A percentile compares a stretch with the other conserved stretches of the same genome.
Conservation (phyloP, 2,329 filamentous ascomycete species). For the Ascosphaera acerosa region DNA sequence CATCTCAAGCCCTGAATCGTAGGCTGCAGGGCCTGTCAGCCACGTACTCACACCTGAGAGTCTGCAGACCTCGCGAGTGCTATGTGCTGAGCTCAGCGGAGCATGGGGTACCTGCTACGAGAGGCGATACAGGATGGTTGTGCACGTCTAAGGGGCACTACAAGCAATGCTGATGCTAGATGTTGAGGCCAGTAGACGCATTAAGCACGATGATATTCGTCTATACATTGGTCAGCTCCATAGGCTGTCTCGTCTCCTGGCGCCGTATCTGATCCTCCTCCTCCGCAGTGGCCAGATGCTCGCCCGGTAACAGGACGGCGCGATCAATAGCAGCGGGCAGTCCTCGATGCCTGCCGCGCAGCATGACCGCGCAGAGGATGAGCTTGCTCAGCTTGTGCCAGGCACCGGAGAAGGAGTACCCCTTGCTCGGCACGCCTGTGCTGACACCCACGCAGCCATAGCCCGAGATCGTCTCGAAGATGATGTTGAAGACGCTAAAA, state of each 20-base stretch:
- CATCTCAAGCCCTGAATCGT: too few relatives aligned
- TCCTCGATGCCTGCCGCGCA: conserved; percentile 29
- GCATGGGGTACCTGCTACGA: too few relatives aligned
- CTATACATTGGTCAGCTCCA: too few relatives aligned
- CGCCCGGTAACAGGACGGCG: conserved; percentile 16
- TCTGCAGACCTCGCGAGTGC: too few relatives aligned
- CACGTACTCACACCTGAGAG: too few relatives aligned
- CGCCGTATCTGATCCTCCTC: conserved; percentile 14
- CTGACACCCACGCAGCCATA: conserved; percentile 19
- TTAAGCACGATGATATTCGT: too few relatives aligned
- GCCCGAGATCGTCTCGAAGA: conserved; percentile 18
- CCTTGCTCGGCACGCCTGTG: conserved; percentile 19
- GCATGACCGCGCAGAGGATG: conserved; percentile 29
- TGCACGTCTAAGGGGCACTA: too few relatives aligned
- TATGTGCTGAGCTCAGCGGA: too few relatives aligned
- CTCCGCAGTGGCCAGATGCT: conserved; percentile 17
- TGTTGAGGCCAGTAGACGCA: too few relatives aligned
- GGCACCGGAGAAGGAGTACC: conserved; percentile 16
- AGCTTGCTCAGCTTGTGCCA: conserved; percentile 23
- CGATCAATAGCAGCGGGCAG: conserved; percentile 30
- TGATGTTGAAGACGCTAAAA: not conserved
- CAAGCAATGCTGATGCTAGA: too few relatives aligned
- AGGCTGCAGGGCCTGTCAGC: too few relatives aligned
- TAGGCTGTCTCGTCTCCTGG: not conserved
- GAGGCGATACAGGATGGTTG: too few relatives aligned